Percentiles rank a stretch among this genome's conserved stretches.
Evolutionary conservation across 1,284 basidiomycete species (phyloP).

Genomic region (Somion occarium): DNA sequence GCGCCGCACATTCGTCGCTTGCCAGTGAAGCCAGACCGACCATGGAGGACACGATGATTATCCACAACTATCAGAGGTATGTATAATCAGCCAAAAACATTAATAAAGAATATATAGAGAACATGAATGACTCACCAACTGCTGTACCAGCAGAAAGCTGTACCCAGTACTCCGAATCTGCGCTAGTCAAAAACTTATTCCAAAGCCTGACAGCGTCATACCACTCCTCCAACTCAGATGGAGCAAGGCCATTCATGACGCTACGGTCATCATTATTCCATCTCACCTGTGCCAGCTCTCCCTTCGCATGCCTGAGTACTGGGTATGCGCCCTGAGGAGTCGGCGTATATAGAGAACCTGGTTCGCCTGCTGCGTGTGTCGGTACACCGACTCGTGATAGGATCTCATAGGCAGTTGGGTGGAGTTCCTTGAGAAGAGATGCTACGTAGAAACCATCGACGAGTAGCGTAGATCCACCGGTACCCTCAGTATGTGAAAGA

Average conservation of each 20-base stretch:
- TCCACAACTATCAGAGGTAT: slow-evolving; percentile 65
- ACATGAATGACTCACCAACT: slow-evolving; percentile 53
- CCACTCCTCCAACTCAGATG: slow-evolving; percentile 68
- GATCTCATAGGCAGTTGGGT: slow-evolving; percentile 72
- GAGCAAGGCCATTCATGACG: slow-evolving; percentile 59
- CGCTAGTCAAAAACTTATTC: slow-evolving; percentile 72
- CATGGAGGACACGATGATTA: slow-evolving; percentile 94
- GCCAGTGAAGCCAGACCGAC: slow-evolving; percentile 86
- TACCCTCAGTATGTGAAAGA: slow-evolving; percentile 78
- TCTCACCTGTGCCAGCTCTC: slow-evolving; percentile 72
- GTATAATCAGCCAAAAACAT: no score
- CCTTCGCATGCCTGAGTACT: slow-evolving; percentile 67
- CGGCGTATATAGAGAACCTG: slow-evolving; percentile 59
- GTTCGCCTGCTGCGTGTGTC: slow-evolving; percentile 87
- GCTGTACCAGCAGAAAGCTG: slow-evolving; percentile 84
- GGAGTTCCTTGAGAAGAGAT: slow-evolving; percentile 65
- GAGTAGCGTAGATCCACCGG: slow-evolving; percentile 84
- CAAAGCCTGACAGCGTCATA: slow-evolving; percentile 82
- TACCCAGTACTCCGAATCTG: slow-evolving; percentile 89
- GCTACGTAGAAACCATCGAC: slow-evolving; percentile 96
- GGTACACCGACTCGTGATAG: slow-evolving; percentile 72
- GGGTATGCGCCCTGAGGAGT: slow-evolving; percentile 59
- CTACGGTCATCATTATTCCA: slow-evolving; percentile 98
- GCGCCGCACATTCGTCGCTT: slow-evolving; percentile 92
- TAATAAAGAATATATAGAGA: slow-evolving; percentile 4